Base-by-base conservation (phyloP, 2,329 filamentous ascomycete genomes). In the Fusarium torreyae region DNA sequence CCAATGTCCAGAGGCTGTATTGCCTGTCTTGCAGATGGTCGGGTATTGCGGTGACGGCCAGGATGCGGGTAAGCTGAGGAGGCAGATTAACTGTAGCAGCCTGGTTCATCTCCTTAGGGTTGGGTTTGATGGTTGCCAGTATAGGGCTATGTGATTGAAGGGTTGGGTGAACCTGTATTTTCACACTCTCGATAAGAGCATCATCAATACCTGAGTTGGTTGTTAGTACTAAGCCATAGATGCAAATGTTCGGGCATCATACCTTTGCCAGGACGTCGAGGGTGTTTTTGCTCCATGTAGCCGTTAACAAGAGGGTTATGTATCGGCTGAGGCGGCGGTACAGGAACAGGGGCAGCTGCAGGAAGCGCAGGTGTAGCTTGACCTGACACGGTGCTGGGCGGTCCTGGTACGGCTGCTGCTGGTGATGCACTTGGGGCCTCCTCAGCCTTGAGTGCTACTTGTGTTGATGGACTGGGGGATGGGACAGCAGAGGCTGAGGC, bases 1-100 rank as follows among this genome's bases (percentile, higher is more conserved):
- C 85, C 2, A 89, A 85, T 34, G 94, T 91, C 76, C 93, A 94
- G 36, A 96, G 81, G 75, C 91, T 93, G 80, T 92, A 93, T 51
- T 93, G 89, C 33, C 93, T 89, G 42, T 83, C 85, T 62, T 90
- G 87, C 6, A 93, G 80, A 34, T 85, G 85, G 10, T 89, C 81
- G 1, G 89, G 87, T 18, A 97, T 83, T 13, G 86, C 86, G 6
- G 92, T 90, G 22, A 88, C 84, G 58, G 97, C 85, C 64, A 94
- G 91, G 18, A 97, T 81, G 61, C 91, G 90, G 70, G 88, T 89
- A 73, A 94, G 89, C 46, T 85, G 87, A 2, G 86, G 79, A 2
- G 92, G 89, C 11, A 96, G 82, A 60, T 89, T 91, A 57, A 96
- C 82, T 7, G 92, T 92, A 42, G 92, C 83, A 6, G 90, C 93